Conservation (phyloP, 75 land plant genomes). For the Sequoia sempervirens region DNA sequence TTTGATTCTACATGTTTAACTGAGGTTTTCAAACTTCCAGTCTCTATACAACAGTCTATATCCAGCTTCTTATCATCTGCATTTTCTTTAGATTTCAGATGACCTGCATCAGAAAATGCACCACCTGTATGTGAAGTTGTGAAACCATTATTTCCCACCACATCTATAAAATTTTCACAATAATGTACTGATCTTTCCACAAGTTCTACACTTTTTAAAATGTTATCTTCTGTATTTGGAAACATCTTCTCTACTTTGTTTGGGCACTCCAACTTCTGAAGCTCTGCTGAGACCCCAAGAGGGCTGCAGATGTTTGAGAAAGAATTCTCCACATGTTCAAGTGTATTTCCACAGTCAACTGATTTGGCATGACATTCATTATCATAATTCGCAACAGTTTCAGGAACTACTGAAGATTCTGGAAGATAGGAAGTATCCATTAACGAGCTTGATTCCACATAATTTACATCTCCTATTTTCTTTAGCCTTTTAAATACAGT, state of each 20-base stretch:
- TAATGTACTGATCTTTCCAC: neutral
- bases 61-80: constrained; percentile 3
- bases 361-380: constrained; percentile 6
- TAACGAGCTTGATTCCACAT: constrained; percentile 10
- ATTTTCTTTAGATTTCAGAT: neutral
- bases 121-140: neutral
- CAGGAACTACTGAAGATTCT: constrained; percentile 53
- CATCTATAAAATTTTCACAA: neutral
- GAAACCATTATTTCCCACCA: neutral
- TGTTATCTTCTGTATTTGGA: neutral
- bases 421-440: constrained; percentile 36
- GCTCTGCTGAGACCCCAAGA: neutral
- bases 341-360: neutral
- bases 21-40: constrained; percentile 7
- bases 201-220: constrained; percentile 4
- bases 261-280: constrained; percentile 8
- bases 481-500: constrained; percentile 1
- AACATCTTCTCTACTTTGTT: neutral
- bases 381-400: constrained; percentile 23
- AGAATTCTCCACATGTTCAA: neutral
- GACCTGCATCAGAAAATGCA: neutral
- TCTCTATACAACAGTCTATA: neutral
- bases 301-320: neutral
- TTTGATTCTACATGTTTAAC: constrained; percentile 18
- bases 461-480: neutral